Evolutionary conservation across 2,329 filamentous ascomycete genomes (phyloP).

Genomic region (Epichloe coenophiala): DNA sequence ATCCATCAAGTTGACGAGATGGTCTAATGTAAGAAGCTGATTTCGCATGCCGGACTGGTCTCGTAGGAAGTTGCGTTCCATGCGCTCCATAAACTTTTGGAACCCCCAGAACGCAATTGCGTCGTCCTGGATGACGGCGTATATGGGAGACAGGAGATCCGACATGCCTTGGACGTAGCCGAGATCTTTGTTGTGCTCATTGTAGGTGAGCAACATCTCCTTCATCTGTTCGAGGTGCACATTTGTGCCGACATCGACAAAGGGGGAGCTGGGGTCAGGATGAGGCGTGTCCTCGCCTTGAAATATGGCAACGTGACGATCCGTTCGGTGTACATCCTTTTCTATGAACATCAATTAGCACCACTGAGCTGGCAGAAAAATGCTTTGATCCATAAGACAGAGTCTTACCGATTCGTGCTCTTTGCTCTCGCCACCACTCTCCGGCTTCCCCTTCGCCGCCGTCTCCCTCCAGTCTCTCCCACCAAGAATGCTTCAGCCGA

Average conservation of each 20-base stretch:
- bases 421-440: slow-evolving; percentile 96
- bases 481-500: slow-evolving; percentile 87
- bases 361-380: background rate
- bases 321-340: slow-evolving; percentile 95
- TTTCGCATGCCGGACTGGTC: slow-evolving; percentile 94
- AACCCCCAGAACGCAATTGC: slow-evolving; percentile 98
- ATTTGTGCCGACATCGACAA: slow-evolving; percentile 85
- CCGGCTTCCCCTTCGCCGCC: slow-evolving; percentile 67
- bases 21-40: slow-evolving; percentile 81
- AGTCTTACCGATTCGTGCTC: slow-evolving; percentile 72
- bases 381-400: background rate
- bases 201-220: slow-evolving; percentile 96
- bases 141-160: slow-evolving; percentile 87
- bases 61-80: slow-evolving; percentile 93
- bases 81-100: slow-evolving; percentile 89
- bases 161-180: slow-evolving; percentile 99
- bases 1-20: slow-evolving; percentile 93
- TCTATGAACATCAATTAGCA: slow-evolving; percentile 44
- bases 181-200: slow-evolving; percentile 90
- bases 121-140: slow-evolving; percentile 94
- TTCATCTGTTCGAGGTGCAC: slow-evolving; percentile 98
- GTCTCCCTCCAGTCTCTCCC: slow-evolving; percentile 81
- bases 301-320: slow-evolving; percentile 89
- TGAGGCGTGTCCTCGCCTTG: slow-evolving; percentile 93
- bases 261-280: slow-evolving; percentile 84